phyloP scores from a whole-genome alignment of 208 protist species.

The Trypanosomatidae sp. region DNA sequence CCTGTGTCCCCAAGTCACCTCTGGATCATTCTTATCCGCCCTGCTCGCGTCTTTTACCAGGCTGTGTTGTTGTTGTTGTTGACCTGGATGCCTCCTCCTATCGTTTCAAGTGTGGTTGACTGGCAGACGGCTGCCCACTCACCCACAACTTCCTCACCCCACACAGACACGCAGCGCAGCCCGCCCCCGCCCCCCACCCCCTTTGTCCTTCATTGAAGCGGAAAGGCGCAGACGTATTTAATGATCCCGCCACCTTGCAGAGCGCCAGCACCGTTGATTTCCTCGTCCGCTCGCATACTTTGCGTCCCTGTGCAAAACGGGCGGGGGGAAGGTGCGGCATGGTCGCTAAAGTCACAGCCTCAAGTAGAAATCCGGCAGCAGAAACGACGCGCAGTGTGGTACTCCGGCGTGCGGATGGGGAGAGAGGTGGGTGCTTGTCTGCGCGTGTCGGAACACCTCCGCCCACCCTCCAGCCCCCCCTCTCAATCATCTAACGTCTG shows the following conservation, averaged over 20 bases:
- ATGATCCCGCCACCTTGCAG: neutral
- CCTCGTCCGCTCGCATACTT: neutral
- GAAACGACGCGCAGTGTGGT: too few relatives aligned
- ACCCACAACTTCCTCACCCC: neutral
- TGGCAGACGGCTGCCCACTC: neutral
- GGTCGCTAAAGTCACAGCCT: too few relatives aligned
- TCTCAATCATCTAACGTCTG: too few relatives aligned
- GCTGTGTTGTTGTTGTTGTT: neutral
- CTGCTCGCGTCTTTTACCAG: neutral
- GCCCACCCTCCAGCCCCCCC: too few relatives aligned
- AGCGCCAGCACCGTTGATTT: neutral
- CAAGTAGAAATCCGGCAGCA: too few relatives aligned
- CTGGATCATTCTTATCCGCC: neutral
- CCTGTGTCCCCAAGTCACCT: neutral
- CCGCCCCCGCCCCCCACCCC: neutral
- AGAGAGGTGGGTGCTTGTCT: too few relatives aligned
- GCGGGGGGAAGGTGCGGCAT: neutral
- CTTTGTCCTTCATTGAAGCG: neutral
- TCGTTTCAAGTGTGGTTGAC: neutral
- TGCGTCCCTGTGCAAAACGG: neutral
- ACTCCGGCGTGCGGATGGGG: too few relatives aligned
- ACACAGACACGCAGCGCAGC: neutral
- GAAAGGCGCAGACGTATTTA: neutral
- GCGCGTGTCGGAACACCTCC: too few relatives aligned
- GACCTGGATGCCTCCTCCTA: neutral